Evolutionary conservation across 2,329 filamentous ascomycete genomes (phyloP), one percentile per base, ranked within the genome.

Genomic region (Alternaria sp.): DNA sequence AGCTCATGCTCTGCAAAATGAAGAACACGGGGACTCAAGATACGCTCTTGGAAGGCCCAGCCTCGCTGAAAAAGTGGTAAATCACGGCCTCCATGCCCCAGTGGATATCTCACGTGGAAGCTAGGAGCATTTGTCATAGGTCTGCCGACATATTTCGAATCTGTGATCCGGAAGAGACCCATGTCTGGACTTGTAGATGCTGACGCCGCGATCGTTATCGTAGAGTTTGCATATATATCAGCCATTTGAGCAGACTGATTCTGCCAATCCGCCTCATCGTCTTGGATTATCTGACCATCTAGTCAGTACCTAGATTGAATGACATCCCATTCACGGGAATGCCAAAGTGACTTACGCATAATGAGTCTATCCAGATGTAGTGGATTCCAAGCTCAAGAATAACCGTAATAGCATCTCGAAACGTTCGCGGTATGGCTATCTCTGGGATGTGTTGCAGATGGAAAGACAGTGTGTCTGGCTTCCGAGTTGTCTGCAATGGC

Each of bases 311-410:
- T 8, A 32, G 3, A 32, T 15, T 7, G 6, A 15, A 32, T 32
- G 30, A 32, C 1, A 32, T 4, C 6, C 3, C 6, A 32, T 32
- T 15, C 30, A 32, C 0, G 6, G 30, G 3, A 32, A 32, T 32
- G 30, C 13, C 6, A 15, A 32, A 32, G 30, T 15, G 30, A 32
- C 30, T 15, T 32, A 32, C 30, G 13, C 65, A 67, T 5, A 67
- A 50, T 1, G 49, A 52, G 52, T 75, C 73, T 21, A 73, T 73
- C 73, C 73, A 74, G 3, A 75, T 57, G 47, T 72, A 73, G 17
- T 59, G 44, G 11, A 71, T n/a, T 5, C 62, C 61, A 9, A 75
- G 50, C 15, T 47, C 56, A 3, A 36, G 13, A 5, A 40, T 55
- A 5, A 55, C 6, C 11, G 9, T n/a, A 5, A 55, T 36, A 11